A percentile compares a stretch with the other conserved stretches of the same genome.
Conservation (phyloP, 176 grass and related monocot genomes). For the Juncus inflexus region DNA sequence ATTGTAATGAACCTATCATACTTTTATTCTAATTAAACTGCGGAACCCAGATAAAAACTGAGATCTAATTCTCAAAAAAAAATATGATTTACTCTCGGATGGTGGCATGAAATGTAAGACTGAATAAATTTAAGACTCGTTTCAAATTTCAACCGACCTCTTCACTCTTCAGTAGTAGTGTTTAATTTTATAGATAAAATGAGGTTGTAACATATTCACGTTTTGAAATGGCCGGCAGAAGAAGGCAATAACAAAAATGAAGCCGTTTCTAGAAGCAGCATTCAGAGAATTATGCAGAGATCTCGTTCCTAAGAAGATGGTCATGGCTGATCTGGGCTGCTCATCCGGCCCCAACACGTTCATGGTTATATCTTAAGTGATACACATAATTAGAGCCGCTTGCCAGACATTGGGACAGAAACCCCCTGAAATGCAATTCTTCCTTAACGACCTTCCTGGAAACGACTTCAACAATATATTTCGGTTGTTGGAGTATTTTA, state of each 20-base stretch:
- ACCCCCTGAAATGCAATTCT: constrained; percentile 41
- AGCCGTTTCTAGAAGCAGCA: constrained; percentile 31
- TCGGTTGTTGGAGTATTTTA: constrained; percentile 30
- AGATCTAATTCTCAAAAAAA: too few relatives aligned
- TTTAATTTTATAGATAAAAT: too few relatives aligned
- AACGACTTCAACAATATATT: constrained; percentile 70
- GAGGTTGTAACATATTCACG: background rate
- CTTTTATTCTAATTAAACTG: too few relatives aligned
- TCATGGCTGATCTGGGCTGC: constrained; percentile 55
- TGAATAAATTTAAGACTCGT: too few relatives aligned
- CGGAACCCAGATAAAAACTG: too few relatives aligned
- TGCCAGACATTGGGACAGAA: background rate
- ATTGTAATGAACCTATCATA: too few relatives aligned
- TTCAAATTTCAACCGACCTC: too few relatives aligned
- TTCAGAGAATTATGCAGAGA: constrained; percentile 21
- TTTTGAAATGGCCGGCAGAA: background rate
- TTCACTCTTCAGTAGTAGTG: too few relatives aligned
- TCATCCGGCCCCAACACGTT: constrained; percentile 60
- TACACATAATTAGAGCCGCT: constrained; percentile 16
- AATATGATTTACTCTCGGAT: too few relatives aligned
- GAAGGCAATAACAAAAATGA: constrained; percentile 33
- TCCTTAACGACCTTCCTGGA: constrained; percentile 60
- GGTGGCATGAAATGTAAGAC: too few relatives aligned
- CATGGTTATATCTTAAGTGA: constrained; percentile 39
- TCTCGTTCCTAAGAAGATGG: constrained; percentile 29